Evolutionary conservation across 441 rosid species (phyloP).

Genomic region (Metrosideros polymorpha): DNA sequence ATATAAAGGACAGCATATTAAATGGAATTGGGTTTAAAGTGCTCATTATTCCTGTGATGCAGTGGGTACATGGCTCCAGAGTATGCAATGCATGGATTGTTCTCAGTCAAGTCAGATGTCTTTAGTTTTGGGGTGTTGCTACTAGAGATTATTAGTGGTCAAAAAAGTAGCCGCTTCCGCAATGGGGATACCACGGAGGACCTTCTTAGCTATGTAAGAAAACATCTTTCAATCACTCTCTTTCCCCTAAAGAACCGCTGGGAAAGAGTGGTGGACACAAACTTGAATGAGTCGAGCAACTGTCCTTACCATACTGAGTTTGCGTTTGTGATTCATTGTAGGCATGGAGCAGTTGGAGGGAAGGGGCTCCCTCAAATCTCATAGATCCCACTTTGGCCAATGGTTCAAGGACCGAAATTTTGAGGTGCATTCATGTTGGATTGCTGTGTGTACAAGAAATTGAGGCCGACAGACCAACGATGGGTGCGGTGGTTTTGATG

Average conservation of each 20-base stretch:
- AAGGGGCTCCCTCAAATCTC: not conserved
- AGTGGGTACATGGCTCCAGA: not conserved
- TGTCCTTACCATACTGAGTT: not conserved
- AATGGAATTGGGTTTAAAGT: not conserved
- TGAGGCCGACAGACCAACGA: not conserved
- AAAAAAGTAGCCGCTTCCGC: not conserved
- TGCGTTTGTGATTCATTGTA: not conserved
- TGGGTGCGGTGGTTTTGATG: not conserved
- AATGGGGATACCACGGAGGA: not conserved
- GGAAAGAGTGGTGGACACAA: not conserved
- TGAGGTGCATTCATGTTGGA: not conserved
- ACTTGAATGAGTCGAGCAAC: accelerated
- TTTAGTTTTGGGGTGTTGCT: not conserved
- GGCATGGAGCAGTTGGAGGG: not conserved
- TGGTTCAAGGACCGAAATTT: not conserved
- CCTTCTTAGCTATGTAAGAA: not conserved
- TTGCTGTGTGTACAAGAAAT: not conserved
- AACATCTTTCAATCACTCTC: not conserved
- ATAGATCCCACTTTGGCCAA: not conserved
- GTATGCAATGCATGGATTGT: not conserved
- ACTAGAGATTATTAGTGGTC: not conserved
- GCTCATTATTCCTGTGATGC: not conserved
- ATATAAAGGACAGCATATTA: accelerated
- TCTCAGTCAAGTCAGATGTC: not conserved
- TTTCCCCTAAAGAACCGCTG: accelerated